These are phyloP conservation scores for Naganishia randhawae DNA, from an alignment of 768 basidiomycete species.

Conservation along the genomic window DNA sequence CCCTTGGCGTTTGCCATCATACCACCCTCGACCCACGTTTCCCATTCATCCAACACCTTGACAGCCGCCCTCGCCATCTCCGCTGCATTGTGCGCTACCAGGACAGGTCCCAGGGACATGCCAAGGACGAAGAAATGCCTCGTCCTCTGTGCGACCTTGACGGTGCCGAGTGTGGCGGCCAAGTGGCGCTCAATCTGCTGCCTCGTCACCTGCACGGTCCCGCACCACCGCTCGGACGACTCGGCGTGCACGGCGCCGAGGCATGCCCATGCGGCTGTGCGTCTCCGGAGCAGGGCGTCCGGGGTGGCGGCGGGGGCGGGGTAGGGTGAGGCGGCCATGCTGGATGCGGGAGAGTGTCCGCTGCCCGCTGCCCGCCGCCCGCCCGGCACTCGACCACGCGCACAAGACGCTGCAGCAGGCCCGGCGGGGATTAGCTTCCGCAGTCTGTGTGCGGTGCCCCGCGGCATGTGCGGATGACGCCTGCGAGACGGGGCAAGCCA, in stretches of 20 bases:
- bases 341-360: too few species aligned
- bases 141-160: slow-evolving; percentile 31
- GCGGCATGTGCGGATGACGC: too few species aligned
- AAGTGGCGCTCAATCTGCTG: slow-evolving; percentile 35
- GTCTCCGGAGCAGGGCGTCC: too few species aligned
- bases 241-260: slow-evolving; percentile 22
- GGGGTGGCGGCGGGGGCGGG: too few species aligned
- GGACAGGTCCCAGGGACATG: slow-evolving; percentile 36
- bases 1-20: slow-evolving; percentile 36
- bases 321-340: too few species aligned
- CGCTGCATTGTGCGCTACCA: slow-evolving; percentile 35
- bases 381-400: too few species aligned
- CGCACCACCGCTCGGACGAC: slow-evolving; percentile 43
- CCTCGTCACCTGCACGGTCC: slow-evolving; percentile 42
- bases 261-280: slow-evolving; percentile 29
- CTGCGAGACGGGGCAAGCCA: background rate
- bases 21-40: slow-evolving; percentile 36
- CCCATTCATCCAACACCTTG: slow-evolving; percentile 48
- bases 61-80: slow-evolving; percentile 36
- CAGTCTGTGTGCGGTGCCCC: too few species aligned
- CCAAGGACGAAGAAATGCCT: slow-evolving; percentile 44
- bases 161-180: slow-evolving; percentile 25
- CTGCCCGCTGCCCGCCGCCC: too few species aligned
- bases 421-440: too few species aligned
- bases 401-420: too few species aligned